A percentile compares a stretch with the other conserved stretches of the same genome.
phyloP scores from a whole-genome alignment of 768 basidiomycete genomes.

The Macrolepiota fuliginosa region DNA sequence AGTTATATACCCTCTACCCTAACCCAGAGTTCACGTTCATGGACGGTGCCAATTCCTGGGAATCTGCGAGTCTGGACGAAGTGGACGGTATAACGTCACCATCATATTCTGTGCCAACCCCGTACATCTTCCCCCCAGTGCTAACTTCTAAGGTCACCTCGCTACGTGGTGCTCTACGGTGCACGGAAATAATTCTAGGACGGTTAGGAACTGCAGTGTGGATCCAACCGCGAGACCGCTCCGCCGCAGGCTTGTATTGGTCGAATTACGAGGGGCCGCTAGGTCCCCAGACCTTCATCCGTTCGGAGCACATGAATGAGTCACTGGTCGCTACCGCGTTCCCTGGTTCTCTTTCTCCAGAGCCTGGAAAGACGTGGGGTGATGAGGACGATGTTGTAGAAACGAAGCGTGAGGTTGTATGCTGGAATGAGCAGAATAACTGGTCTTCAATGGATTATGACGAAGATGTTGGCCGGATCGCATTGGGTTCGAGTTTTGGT shows the following conservation, averaged over 20 bases:
- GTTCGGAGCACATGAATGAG: constrained; percentile 25
- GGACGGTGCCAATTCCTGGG: not conserved
- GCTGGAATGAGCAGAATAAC: not conserved
- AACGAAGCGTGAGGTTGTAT: constrained; percentile 17
- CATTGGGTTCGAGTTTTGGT: constrained; percentile 1
- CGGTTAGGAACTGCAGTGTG: constrained; percentile 57
- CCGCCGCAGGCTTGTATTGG: constrained; percentile 31
- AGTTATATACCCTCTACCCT: constrained; percentile 46
- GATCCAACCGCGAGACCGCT: constrained; percentile 54
- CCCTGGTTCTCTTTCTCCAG: constrained; percentile 39
- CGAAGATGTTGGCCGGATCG: constrained; percentile 5
- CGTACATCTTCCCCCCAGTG: constrained; percentile 50
- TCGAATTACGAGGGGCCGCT: constrained; percentile 21
- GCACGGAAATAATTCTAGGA: constrained; percentile 52
- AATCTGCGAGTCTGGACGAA: not conserved
- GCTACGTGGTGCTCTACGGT: constrained; percentile 50
- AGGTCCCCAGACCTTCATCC: not conserved
- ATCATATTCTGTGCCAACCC: constrained; percentile 11
- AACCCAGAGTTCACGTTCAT: constrained; percentile 25
- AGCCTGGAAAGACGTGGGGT: not conserved
- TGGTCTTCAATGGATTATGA: constrained; percentile 9
- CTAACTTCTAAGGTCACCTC: constrained; percentile 34
- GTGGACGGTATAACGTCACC: not conserved
- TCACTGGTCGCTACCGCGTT: constrained; percentile 48
- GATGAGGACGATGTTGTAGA: not conserved